Evolutionary conservation across 2,329 filamentous ascomycete species (phyloP), one percentile per base, ranked within the genome.

Genomic region (Myrmaecium sp.): DNA sequence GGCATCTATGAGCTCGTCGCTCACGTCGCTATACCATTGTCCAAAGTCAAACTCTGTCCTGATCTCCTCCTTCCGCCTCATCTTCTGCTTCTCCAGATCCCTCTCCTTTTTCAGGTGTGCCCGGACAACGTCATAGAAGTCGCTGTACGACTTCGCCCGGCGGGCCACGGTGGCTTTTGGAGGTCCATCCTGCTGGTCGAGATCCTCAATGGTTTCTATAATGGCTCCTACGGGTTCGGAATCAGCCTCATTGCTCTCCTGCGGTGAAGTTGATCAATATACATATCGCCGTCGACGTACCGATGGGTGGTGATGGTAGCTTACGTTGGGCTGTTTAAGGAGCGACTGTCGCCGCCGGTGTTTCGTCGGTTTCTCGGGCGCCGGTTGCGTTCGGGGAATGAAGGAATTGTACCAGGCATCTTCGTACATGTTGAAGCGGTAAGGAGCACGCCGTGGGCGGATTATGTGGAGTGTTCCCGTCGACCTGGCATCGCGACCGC

Each of bases 321-420:
- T 54, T 61, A 62, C 59, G 41, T 50, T 51, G 35, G 58, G 52
- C 49, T 60, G 58, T 40, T 58, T 54, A 28, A 84, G 60, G 27
- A 84, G 61, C 21, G 76, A 80, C 45, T 74, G 66, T 42, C 66
- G 70, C 32, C 78, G 69, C 36, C 65, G 66, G 44, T 78, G 76
- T 26, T 22, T 61, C 27, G 63, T 64, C 23, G 59, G 38, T 25
- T 52, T 42, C 21, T 60, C 54, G 14, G 57, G 51, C 39, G 61
- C 65, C 36, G 62, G 55, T 31, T 64, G 55, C 28, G 66, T 53
- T 29, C 75, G 69, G 14, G 76, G 67, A 36, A 79, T 69, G 44
- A 81, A 74, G 47, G 66, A 52, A 41, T 52, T 80, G 55, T 84
- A 82, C 78, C 79, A 86, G 16, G 76, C 72, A 51, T 86, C 79